Percentiles rank a stretch among this genome's conserved stretches.
These are phyloP conservation scores for Diaporthe citriasiana DNA, from an alignment of 2,329 filamentous ascomycete species.

Conservation along the genomic window DNA sequence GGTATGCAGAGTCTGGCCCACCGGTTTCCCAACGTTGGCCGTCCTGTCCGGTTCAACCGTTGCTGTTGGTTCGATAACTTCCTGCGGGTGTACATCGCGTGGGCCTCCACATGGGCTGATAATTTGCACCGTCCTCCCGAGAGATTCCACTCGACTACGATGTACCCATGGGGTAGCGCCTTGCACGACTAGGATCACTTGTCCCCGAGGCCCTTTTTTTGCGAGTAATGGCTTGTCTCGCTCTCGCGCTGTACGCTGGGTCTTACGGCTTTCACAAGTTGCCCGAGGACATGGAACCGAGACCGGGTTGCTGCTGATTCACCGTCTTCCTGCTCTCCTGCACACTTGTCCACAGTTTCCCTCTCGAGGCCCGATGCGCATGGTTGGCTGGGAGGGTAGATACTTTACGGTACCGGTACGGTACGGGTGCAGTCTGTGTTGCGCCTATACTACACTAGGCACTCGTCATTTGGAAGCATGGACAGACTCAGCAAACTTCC, in stretches of 20 bases:
- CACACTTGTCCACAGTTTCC: not conserved
- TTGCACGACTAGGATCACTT: not conserved
- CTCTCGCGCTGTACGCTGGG: not conserved
- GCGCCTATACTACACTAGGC: not conserved
- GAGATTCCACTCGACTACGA: not conserved
- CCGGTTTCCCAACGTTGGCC: constrained; percentile 14
- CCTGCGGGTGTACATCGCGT: not conserved
- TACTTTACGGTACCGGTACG: not conserved
- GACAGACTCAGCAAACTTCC: not conserved
- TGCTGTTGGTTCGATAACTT: not conserved
- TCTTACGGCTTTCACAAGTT: constrained; percentile 7
- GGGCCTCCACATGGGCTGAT: not conserved
- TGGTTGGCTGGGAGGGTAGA: not conserved
- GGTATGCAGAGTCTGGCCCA: not conserved
- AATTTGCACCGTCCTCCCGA: not conserved
- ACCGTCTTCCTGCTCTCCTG: not conserved
- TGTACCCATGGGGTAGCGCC: constrained; percentile 5
- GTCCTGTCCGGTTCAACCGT: not conserved
- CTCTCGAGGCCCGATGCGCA: not conserved
- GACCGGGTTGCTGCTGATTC: constrained; percentile 8
- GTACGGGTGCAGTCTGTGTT: not conserved
- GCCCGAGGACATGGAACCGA: constrained; percentile 10
- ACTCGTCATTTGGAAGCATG: constrained; percentile 6
- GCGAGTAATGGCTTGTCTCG: constrained; percentile 16
- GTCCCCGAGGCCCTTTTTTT: constrained; percentile 28